These are phyloP conservation scores for Malus sylvestris DNA, from an alignment of 306 rosid genomes.

Conservation along the genomic window DNA sequence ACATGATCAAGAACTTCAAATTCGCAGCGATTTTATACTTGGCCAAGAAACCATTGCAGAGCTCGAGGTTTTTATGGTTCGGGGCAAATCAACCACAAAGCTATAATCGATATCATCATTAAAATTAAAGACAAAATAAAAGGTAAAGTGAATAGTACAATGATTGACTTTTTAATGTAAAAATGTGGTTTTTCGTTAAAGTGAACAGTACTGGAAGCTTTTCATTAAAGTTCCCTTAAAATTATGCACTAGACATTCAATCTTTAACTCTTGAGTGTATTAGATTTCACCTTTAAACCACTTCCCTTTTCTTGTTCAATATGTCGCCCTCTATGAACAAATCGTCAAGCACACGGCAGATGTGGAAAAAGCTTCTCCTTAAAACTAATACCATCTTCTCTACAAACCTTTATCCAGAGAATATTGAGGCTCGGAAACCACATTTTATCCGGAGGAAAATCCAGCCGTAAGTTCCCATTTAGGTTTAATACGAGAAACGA, in stretches of 20 bases:
- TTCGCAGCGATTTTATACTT: background rate
- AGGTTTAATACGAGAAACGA: background rate
- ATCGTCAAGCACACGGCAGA: slow-evolving; percentile 7
- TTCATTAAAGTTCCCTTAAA: too few species aligned
- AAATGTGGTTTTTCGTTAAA: too few species aligned
- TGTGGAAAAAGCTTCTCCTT: background rate
- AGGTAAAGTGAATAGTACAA: too few species aligned
- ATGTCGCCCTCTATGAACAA: background rate
- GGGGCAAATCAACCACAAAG: background rate
- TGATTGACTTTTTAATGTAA: too few species aligned
- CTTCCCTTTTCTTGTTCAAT: background rate
- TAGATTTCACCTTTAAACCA: background rate
- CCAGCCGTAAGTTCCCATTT: background rate
- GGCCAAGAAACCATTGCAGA: slow-evolving; percentile 7
- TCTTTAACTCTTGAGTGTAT: background rate
- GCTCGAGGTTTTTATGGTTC: background rate
- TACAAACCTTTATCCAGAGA: background rate
- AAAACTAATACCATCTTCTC: background rate
- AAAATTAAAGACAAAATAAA: too few species aligned
- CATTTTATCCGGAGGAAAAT: background rate
- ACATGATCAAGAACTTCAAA: background rate
- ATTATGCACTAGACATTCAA: background rate
- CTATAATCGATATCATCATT: background rate
- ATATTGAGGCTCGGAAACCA: slow-evolving; percentile 9
- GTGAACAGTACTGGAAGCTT: too few species aligned